A percentile compares a stretch with the other conserved stretches of the same genome.
Conservation (phyloP, 371 early-diverging fungal species). For the Actinomortierella ambigua region DNA sequence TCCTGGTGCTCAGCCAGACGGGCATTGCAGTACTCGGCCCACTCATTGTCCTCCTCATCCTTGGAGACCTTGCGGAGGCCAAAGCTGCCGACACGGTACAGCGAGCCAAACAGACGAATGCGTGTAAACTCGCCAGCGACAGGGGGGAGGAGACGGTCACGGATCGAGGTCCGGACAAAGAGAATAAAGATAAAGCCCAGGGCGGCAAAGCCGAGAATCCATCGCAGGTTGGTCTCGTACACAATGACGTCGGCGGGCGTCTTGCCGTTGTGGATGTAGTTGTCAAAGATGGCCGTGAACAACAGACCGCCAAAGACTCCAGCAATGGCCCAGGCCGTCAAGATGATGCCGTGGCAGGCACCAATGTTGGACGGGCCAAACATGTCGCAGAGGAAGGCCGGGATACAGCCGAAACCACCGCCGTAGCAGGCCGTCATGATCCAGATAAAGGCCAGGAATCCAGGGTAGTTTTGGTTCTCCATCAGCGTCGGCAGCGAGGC, state of each 20-base stretch:
- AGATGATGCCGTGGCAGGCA: constrained; percentile 55
- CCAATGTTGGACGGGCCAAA: constrained; percentile 66
- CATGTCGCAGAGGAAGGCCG: constrained; percentile 67
- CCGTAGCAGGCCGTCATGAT: constrained; percentile 54
- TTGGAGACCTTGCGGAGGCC: constrained; percentile 6
- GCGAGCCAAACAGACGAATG: constrained; percentile 41
- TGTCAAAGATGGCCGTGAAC: constrained; percentile 57
- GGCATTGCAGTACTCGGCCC: background rate
- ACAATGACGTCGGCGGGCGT: constrained; percentile 37
- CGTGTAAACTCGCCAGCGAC: constrained; percentile 48
- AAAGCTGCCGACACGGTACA: constrained; percentile 7
- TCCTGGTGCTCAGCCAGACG: too few relatives aligned
- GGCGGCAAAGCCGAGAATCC: constrained; percentile 54
- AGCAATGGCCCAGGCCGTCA: constrained; percentile 62
- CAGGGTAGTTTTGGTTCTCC: constrained; percentile 45
- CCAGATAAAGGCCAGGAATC: constrained; percentile 50
- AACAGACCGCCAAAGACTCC: constrained; percentile 60
- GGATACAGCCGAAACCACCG: constrained; percentile 66
- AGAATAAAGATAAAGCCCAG: constrained; percentile 52
- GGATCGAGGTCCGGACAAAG: constrained; percentile 52
- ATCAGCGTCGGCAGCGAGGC: constrained; percentile 51
- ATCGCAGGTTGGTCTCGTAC: constrained; percentile 57
- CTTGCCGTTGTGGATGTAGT: constrained; percentile 31
- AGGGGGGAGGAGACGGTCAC: constrained; percentile 52
- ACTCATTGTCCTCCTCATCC: constrained; percentile 17